Percentiles rank a stretch among this genome's conserved stretches.
Conservation (phyloP, 345 rosid species). For the Balakata baccata region DNA sequence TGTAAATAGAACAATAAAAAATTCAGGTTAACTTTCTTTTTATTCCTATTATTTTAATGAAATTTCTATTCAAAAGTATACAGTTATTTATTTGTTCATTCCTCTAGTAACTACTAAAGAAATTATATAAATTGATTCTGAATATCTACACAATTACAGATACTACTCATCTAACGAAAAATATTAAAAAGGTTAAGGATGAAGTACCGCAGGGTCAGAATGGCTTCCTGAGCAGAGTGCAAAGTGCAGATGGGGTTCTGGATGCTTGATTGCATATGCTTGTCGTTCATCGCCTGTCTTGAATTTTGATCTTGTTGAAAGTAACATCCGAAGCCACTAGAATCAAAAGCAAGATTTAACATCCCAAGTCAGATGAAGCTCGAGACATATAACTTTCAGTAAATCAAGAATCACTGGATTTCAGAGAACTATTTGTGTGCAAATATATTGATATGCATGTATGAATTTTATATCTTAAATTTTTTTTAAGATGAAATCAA, state of each 20-base stretch:
- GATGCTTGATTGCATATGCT: slow-evolving; percentile 57
- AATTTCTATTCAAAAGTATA: too few relatives aligned
- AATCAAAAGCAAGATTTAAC: slow-evolving; percentile 24
- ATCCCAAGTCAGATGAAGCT: slow-evolving; percentile 8
- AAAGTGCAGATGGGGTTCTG: slow-evolving; percentile 74
- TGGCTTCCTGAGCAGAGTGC: slow-evolving; percentile 89
- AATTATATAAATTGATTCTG: too few relatives aligned
- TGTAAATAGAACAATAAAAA: not conserved
- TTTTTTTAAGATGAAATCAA: not conserved
- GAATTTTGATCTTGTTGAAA: slow-evolving; percentile 67
- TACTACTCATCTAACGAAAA: too few relatives aligned
- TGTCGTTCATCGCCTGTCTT: slow-evolving; percentile 67
- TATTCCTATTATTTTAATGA: too few relatives aligned
- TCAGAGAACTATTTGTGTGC: not conserved
- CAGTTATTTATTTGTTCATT: too few relatives aligned
- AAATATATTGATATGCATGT: not conserved
- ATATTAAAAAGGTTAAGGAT: slow-evolving; percentile 3
- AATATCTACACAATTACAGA: too few relatives aligned
- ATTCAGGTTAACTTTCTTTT: too few relatives aligned
- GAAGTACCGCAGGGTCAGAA: slow-evolving; percentile 91
- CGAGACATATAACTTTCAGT: not conserved
- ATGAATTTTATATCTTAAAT: not conserved
- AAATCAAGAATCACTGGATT: not conserved
- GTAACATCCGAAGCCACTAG: slow-evolving; percentile 79
- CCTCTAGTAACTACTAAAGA: too few relatives aligned